Evolutionary conservation across 2,329 filamentous ascomycete genomes (phyloP).

Genomic region (Colletotrichum sublineola): DNA sequence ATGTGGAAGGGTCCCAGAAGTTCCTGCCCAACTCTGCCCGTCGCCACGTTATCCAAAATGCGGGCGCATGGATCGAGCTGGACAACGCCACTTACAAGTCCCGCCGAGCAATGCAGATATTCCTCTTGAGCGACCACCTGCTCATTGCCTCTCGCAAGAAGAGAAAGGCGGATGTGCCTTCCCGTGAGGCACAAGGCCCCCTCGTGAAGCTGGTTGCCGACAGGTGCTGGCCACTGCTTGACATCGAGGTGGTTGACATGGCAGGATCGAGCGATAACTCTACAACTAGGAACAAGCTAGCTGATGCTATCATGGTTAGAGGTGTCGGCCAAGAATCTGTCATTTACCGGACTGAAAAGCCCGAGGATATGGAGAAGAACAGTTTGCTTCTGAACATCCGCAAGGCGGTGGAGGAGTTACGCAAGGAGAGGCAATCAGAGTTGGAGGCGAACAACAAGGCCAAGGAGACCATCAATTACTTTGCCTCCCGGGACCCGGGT

Average conservation of each 20-base stretch:
- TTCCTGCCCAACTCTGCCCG: conserved; percentile 91
- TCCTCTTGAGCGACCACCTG: conserved; percentile 93
- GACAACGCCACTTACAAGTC: conserved; percentile 99
- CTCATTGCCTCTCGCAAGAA: conserved; percentile 94
- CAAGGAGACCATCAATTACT: conserved; percentile 87
- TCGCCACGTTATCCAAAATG: conserved; percentile 95
- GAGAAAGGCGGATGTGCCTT: conserved; percentile 80
- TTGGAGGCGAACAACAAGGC: conserved; percentile 88
- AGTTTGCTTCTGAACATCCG: conserved; percentile 89
- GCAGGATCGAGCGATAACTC: conserved; percentile 74
- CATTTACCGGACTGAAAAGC: conserved; percentile 91
- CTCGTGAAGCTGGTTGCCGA: conserved; percentile 89
- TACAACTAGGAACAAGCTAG: conserved; percentile 69
- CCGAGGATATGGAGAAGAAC: conserved; percentile 82
- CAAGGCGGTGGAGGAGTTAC: conserved; percentile 91
- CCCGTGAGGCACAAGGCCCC: conserved; percentile 60
- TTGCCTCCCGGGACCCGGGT: conserved; percentile 82
- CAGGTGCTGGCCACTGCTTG: conserved; percentile 91
- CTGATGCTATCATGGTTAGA: conserved; percentile 91
- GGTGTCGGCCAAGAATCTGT: conserved; percentile 90
- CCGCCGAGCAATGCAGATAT: conserved; percentile 87
- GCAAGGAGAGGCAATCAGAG: conserved; percentile 86
- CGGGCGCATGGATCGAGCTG: conserved; percentile 92
- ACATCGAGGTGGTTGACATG: conserved; percentile 93
- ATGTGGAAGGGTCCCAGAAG: conserved; percentile 97